Conservation (phyloP, 2,329 filamentous ascomycete genomes). For the Biscogniauxia marginata region DNA sequence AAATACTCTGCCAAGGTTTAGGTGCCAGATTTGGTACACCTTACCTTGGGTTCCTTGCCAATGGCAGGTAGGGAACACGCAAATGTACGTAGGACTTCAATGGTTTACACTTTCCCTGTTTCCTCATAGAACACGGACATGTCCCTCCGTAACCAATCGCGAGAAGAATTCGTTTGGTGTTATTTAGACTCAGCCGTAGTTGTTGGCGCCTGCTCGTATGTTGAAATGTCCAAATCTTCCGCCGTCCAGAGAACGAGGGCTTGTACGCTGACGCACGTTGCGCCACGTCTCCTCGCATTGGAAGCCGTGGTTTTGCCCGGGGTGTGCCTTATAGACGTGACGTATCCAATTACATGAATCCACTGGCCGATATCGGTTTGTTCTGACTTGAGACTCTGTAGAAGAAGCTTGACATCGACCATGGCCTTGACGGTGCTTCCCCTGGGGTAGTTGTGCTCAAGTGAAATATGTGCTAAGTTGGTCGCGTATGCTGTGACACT, state of each 20-base stretch:
- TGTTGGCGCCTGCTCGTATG: constrained; percentile 64
- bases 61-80: background rate
- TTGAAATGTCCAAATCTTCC: constrained; percentile 66
- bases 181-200: constrained; percentile 31
- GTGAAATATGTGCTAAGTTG: constrained; percentile 57
- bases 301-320: background rate
- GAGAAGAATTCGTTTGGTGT: constrained; percentile 3
- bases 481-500: constrained; percentile 54
- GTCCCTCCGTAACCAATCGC: background rate
- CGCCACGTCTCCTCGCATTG: constrained; percentile 1
- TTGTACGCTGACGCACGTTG: constrained; percentile 54
- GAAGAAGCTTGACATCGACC: constrained; percentile 71
- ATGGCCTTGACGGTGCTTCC: constrained; percentile 46
- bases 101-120: background rate
- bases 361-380: constrained; percentile 74
- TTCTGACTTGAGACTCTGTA: constrained; percentile 62
- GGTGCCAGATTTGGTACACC: background rate
- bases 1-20: background rate
- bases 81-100: background rate
- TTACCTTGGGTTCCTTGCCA: background rate
- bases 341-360: constrained; percentile 86
- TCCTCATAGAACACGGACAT: background rate
- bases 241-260: constrained; percentile 77
- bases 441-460: constrained; percentile 66
- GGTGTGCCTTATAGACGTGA: constrained; percentile 40